Evolutionary conservation across 1,139 yeast genomes (phyloP), one percentile per base, ranked within the genome.

Genomic region (Yamadazyma diddensiae): DNA sequence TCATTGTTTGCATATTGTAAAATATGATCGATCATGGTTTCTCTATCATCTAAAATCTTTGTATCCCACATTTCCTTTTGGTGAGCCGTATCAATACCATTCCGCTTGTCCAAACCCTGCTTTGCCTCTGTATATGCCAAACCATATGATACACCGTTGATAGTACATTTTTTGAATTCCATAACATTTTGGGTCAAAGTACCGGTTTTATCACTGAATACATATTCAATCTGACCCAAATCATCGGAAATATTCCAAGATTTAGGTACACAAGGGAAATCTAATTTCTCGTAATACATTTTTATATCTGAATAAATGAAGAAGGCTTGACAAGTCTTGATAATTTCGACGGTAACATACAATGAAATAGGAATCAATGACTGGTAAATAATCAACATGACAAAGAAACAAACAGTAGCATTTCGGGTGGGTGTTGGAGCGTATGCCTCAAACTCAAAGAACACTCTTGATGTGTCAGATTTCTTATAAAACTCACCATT

Each of bases 211-310:
- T 92, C 98, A 52, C 95, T 85, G 59, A 92, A 92, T 29, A 92
- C 80, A 53, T 90, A 92, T 57, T 92, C 97, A 48, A 92, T 84
- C 60, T 92, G 98, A 20, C 98, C 98, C 51, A 92, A 70, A 58
- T 92, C 98, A 62, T 92, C 98, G 9, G 97, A 87, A 35, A 92
- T 90, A 53, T 84, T 87, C 98, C 98, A 92, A 0, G 96, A 76
- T 55, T 92, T 90, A 6, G 98, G 97, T 4, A 92, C 79, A 59
- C 98, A 92, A 1, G 97, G 97, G 54, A 85, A 90, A 56, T 92
- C 96, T 42, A 92, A 65, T 40, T 71, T 79, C 32, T 77, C 84
- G 52, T 90, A 82, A 58, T 88, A 92, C 88, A 92, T 83, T 50
- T 82, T 72, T 28, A 77, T 75, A 61, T 92, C 98, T 4, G 94